Evolutionary conservation across 352 stramenopile species (phyloP), one percentile per base, ranked within the genome.

Genomic region (Pythium biforme): DNA sequence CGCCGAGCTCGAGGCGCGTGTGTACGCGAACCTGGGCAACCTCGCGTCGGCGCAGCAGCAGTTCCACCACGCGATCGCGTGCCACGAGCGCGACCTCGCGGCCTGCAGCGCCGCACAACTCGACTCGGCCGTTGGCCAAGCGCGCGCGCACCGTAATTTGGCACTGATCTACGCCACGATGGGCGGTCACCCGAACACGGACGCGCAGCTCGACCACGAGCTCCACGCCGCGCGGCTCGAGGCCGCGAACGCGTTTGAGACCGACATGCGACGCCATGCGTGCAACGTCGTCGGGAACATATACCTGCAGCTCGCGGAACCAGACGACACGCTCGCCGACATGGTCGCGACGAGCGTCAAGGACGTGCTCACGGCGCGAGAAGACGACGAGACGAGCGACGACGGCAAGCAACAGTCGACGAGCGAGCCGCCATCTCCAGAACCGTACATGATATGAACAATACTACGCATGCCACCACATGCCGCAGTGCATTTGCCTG

Each of bases 21-120:
- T 90, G 40, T 87, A 87, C 48, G 85, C 85, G 15, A 94, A 94
- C 53, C 59, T 94, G 22, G 85, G 85, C 47, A 94, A 92, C 34
- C 66, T 94, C 22, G 82, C 79, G 4, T 66, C 76, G 9, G 66
- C 70, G 3, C 72, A 89, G 47, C 29, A 70, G 29, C 73, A 91
- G 54, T 76, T 86, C 20, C 72, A 68, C 19, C 83, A 88, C 33
- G 79, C 85, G 14, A 49, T 92, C 22, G 76, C 69, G 8, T 89
- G 75, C 51, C 79, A 92, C 51, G 60, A 82, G 41, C 79, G 81
- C 41, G 83, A 94, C 50, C 73, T 92, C 15, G 57, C 62, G 11
- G 59, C 83, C 10, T 79, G 53, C 22, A 57, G 51, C 26, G 73
- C 74, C 11, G 63, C 61, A 19, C 43, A 60, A 12, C 23, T 88